A percentile compares a stretch with the other conserved stretches of the same genome.
Conservation (phyloP, 129 eudicot species). For the Smallanthus sonchifolius region DNA sequence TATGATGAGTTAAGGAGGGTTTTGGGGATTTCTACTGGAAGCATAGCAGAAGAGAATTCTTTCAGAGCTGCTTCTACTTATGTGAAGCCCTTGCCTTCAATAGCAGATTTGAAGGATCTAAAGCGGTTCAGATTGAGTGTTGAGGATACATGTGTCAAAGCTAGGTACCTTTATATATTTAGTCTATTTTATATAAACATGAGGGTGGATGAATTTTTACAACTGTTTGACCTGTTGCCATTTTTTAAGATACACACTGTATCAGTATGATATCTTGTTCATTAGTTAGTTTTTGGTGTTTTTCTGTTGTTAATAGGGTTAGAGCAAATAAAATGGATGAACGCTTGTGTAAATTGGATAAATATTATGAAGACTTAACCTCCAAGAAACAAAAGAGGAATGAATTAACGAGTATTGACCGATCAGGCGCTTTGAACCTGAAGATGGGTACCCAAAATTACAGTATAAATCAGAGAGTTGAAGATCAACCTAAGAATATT, state of each 20-base stretch:
- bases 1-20: constrained; percentile 57
- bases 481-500: constrained; percentile 69
- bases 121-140: constrained; percentile 50
- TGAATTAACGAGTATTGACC: constrained; percentile 49
- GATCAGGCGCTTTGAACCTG: constrained; percentile 57
- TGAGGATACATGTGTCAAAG: constrained; percentile 52
- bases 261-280: constrained; percentile 4
- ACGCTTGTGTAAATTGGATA: constrained; percentile 51
- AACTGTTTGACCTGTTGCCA: neutral
- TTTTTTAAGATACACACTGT: constrained; percentile 4
- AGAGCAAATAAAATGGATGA: constrained; percentile 63
- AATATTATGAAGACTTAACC: constrained; percentile 42
- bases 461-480: constrained; percentile 44
- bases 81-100: constrained; percentile 41
- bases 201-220: neutral
- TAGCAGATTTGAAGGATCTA: constrained; percentile 48
- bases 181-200: neutral
- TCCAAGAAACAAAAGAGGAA: constrained; percentile 61
- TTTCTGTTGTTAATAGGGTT: constrained; percentile 40
- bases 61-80: constrained; percentile 40
- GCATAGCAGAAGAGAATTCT: constrained; percentile 49
- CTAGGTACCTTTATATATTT: constrained; percentile 50
- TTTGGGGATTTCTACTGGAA: constrained; percentile 43
- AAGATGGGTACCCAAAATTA: constrained; percentile 57
- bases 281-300: constrained; percentile 10